Conservation (phyloP, 2,329 filamentous ascomycete genomes). For the Aspergillus sp. region DNA sequence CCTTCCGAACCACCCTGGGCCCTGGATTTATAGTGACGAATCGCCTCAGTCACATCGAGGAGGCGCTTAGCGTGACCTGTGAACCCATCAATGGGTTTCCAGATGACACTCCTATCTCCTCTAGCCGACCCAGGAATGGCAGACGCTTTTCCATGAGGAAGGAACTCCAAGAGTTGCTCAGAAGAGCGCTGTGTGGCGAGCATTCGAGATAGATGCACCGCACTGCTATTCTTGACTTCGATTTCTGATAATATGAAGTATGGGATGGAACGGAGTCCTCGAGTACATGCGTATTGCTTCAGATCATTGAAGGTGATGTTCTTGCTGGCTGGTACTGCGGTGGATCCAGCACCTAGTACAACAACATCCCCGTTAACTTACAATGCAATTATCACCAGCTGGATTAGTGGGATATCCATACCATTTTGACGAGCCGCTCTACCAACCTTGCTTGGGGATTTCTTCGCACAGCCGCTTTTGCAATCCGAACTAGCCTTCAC, state of each 20-base stretch:
- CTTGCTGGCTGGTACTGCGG: constrained; percentile 4
- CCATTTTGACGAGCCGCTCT: constrained; percentile 16
- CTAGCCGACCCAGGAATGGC: constrained; percentile 18
- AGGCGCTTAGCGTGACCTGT: constrained; percentile 17
- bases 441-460: constrained; percentile 16
- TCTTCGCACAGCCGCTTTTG: constrained; percentile 12
- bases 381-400: neutral
- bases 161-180: constrained; percentile 29
- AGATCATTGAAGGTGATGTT: constrained; percentile 15
- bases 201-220: constrained; percentile 31
- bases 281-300: constrained; percentile 30
- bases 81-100: constrained; percentile 26
- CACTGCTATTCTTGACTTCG: constrained; percentile 23
- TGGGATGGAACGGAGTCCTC: constrained; percentile 37
- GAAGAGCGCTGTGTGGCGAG: constrained; percentile 27
- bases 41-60: constrained; percentile 20
- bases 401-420: constrained; percentile 1
- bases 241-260: constrained; percentile 30
- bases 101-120: constrained; percentile 29
- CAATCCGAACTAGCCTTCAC: neutral
- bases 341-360: constrained; percentile 9
- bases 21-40: constrained; percentile 11
- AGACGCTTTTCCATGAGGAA: constrained; percentile 28
- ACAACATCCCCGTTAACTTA: constrained; percentile 1
- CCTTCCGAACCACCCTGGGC: constrained; percentile 2